Evolutionary conservation across 352 stramenopile species (phyloP).

Genomic region (Thraustochytrium striatum): DNA sequence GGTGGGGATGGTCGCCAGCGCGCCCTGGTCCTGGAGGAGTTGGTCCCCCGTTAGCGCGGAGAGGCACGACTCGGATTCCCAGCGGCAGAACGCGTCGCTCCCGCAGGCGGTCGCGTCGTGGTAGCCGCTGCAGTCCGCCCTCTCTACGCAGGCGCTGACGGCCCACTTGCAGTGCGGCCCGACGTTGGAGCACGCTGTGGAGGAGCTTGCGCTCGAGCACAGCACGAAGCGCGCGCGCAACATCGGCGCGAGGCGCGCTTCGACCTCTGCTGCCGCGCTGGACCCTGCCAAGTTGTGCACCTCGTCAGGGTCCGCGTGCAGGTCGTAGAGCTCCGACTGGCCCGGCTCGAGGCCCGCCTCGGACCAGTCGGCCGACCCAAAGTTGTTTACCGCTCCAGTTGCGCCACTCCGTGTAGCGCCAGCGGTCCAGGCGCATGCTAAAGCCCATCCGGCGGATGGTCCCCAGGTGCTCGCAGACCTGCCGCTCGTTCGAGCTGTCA

Average conservation of each 20-base stretch:
- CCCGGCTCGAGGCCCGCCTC: not conserved
- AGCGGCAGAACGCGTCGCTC: not conserved
- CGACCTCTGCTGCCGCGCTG: not conserved
- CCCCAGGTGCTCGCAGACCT: not conserved
- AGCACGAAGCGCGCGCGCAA: not conserved
- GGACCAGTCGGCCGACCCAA: not conserved
- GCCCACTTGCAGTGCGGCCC: constrained; percentile 1
- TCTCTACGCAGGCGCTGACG: not conserved
- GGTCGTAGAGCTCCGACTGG: constrained; percentile 20
- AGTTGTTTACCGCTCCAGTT: not conserved
- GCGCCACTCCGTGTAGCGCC: constrained; percentile 43
- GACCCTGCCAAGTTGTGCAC: not conserved
- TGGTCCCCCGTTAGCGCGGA: not conserved
- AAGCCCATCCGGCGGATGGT: constrained; percentile 18
- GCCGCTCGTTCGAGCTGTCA: not conserved
- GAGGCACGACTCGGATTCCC: not conserved
- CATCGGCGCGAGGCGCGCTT: not conserved
- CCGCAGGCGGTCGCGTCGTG: not conserved
- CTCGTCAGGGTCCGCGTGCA: not conserved
- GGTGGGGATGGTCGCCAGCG: not conserved
- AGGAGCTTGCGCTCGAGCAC: not conserved
- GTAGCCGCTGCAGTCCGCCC: not conserved
- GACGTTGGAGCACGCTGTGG: not conserved
- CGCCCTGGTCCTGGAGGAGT: not conserved
- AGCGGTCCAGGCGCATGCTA: constrained; percentile 20